Evolutionary conservation across 169 alveolate genomes (phyloP).

Genomic region (Toxoplasma gondii): DNA sequence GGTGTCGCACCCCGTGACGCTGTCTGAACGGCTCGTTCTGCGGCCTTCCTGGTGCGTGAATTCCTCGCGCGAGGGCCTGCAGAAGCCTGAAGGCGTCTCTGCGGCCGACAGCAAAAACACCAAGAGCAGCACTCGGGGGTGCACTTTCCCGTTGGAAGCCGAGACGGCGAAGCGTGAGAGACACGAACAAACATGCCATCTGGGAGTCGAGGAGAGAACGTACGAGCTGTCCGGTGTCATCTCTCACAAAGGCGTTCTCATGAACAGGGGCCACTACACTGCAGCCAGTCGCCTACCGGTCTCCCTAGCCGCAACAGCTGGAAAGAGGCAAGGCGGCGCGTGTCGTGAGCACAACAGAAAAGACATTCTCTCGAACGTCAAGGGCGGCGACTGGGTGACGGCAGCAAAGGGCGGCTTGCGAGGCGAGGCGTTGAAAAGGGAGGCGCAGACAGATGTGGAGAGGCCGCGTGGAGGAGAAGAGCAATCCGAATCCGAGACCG

Average conservation of each 20-base stretch:
- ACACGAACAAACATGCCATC: background rate
- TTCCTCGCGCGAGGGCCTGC: background rate
- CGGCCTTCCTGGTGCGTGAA: background rate
- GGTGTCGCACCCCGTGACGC: background rate
- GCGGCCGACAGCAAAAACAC: background rate
- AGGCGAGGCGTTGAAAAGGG: background rate
- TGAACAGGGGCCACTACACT: slow-evolving; percentile 20
- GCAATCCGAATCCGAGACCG: too few relatives aligned
- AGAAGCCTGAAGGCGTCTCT: background rate
- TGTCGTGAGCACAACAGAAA: background rate
- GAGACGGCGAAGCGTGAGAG: background rate
- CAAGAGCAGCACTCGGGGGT: background rate
- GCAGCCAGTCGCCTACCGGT: slow-evolving; percentile 2
- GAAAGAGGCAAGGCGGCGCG: background rate
- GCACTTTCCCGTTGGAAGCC: background rate
- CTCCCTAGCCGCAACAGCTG: background rate
- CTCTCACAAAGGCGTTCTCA: background rate
- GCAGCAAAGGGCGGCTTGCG: background rate
- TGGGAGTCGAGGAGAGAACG: background rate
- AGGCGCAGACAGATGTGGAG: background rate
- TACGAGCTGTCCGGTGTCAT: background rate
- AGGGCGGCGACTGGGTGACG: background rate
- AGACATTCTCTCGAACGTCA: background rate
- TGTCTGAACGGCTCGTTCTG: background rate
- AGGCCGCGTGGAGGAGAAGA: background rate